Base-by-base conservation (phyloP, 768 basidiomycete species). In the Tylopilus sp. region DNA sequence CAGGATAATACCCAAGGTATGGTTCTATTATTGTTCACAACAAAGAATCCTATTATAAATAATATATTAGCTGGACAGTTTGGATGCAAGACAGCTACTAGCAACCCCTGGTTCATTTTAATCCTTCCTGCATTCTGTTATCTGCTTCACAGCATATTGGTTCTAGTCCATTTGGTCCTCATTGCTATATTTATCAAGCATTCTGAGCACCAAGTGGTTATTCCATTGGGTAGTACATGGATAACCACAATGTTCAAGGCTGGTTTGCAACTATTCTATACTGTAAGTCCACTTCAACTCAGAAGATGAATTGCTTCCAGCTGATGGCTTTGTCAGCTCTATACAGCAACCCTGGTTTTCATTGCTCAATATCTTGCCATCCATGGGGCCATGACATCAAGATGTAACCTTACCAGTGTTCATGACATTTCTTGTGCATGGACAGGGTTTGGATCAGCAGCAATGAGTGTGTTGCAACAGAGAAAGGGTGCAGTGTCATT, bases 391-490 rank as follows among this genome's bases (percentile, higher is more conserved):
- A 25, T 61, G 7, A 34, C 34, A 8, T 33, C 47, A 9, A 17
- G 25, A 3, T 57, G 67, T 24, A 56, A 59, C 3, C 2, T 66
- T 8, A 67, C 65, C 22, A 38, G 36, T 29, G 38, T 61, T 1
- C 63, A 66, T 48, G 65, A 66, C 36, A 29, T 55, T 8, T 4
- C 50, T 37, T 36, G 44, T 2, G 63, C 65, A n/a, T 66, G 65
- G 65, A 46, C 45, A 11, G 63, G 65, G 0, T 51, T 61, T 46
- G 65, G 65, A n/a, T 47, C 58, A 47, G 63, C 66, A 7, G 0
- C 58, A 6, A 14, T 51, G 24, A 11, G 29, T 5, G 41, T 63
- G 8, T 64, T 60, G 63, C 33, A 41, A 14, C 65, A 66, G 40
- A 55, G 33, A 11, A 48, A 37, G 16, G 19, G 53, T 13, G 3